Conservation (phyloP, 2,329 filamentous ascomycete genomes). For the Leptoxyphium fumago region DNA sequence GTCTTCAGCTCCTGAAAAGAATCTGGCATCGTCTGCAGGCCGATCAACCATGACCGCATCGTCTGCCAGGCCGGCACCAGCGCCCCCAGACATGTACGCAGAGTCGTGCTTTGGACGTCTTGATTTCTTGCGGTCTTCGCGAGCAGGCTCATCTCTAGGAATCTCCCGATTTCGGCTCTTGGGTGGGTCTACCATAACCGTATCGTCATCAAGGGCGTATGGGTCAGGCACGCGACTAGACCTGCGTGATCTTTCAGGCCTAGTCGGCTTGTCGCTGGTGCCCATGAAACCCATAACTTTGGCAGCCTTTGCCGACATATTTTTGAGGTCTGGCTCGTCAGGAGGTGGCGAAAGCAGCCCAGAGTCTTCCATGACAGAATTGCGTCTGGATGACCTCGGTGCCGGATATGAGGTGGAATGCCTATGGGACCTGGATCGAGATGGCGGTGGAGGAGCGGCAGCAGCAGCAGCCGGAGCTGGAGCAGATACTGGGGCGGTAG, state of each 20-base stretch:
- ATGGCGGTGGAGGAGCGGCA: conserved; percentile 44
- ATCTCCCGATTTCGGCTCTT: conserved; percentile 24
- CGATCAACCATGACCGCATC: conserved; percentile 28
- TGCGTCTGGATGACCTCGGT: conserved; percentile 47
- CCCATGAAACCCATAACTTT: conserved; percentile 50
- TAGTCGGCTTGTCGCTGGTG: neutral
- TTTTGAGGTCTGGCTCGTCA: conserved; percentile 29
- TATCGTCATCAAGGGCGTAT: conserved; percentile 48
- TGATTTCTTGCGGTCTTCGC: conserved; percentile 14
- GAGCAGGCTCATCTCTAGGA: conserved; percentile 16
- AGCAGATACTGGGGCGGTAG: neutral
- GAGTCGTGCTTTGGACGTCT: conserved; percentile 28
- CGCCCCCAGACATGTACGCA: conserved; percentile 20
- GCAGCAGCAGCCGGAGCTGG: conserved; percentile 26
- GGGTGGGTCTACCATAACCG: conserved; percentile 39
- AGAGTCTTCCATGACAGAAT: conserved; percentile 40
- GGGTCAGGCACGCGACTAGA: conserved; percentile 40
- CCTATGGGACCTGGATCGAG: conserved; percentile 50
- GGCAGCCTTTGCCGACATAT: conserved; percentile 58
- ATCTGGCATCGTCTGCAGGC: conserved; percentile 24
- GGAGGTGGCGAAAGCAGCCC: conserved; percentile 59
- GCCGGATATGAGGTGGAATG: conserved; percentile 33
- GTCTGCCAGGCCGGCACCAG: conserved; percentile 22
- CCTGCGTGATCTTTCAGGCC: conserved; percentile 18
- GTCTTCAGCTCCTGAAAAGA: conserved; percentile 35